These are phyloP conservation scores for Daldinia eschscholtzii DNA, from an alignment of 2,329 filamentous ascomycete species.

Conservation along the genomic window DNA sequence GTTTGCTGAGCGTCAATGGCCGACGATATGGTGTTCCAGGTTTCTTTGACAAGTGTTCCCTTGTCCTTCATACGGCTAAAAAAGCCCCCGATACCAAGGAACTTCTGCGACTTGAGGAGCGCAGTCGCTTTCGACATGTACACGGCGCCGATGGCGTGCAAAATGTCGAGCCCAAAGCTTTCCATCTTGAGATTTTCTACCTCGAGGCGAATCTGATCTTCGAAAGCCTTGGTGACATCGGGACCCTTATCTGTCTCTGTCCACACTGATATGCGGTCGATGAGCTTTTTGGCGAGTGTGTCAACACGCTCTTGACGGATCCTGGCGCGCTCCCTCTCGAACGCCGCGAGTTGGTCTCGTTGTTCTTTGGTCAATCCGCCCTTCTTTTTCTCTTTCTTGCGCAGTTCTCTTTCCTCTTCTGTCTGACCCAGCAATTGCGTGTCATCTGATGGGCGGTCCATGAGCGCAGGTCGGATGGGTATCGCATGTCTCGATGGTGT, in stretches of 20 bases:
- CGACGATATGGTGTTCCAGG: constrained; percentile 96
- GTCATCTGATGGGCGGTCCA: constrained; percentile 85
- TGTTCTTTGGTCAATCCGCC: constrained; percentile 89
- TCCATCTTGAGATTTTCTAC: constrained; percentile 99
- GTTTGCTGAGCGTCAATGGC: constrained; percentile 98
- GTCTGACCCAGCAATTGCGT: constrained; percentile 76
- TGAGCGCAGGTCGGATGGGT: constrained; percentile 85
- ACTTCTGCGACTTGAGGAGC: constrained; percentile 94
- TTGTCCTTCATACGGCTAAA: constrained; percentile 96
- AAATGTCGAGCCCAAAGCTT: constrained; percentile 94
- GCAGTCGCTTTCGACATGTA: constrained; percentile 90
- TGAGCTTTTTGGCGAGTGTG: constrained; percentile 83
- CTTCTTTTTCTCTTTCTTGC: constrained; percentile 87
- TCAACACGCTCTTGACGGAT: constrained; percentile 92
- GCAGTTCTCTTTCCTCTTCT: constrained; percentile 79
- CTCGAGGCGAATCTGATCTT: constrained; percentile 93
- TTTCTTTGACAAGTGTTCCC: constrained; percentile 96
- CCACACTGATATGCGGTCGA: constrained; percentile 93
- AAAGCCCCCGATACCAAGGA: constrained; percentile 95
- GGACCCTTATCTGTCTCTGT: constrained; percentile 93
- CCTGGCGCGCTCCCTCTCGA: constrained; percentile 85
- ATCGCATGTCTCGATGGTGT: constrained; percentile 64
- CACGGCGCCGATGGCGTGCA: constrained; percentile 92
- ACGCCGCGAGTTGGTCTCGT: constrained; percentile 88
- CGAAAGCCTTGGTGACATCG: constrained; percentile 89